A percentile compares a stretch with the other conserved stretches of the same genome.
Evolutionary conservation across 805 yeast species (phyloP).

Genomic region (Barnettozyma sp.): DNA sequence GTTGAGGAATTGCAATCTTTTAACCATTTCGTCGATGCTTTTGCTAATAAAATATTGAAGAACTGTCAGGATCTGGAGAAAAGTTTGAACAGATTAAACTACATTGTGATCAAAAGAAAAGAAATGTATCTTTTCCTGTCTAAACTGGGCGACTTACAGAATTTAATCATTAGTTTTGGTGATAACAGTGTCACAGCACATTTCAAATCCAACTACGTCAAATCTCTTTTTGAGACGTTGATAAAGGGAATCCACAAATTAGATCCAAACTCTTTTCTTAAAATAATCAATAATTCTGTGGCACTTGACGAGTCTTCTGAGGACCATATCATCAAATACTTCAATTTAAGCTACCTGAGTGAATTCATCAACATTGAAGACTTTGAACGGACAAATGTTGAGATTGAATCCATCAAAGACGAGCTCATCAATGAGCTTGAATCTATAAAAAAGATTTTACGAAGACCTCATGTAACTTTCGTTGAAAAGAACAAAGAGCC

Average conservation of each 20-base stretch:
- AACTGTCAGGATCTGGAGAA: slow-evolving; percentile 51
- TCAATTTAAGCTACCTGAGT: slow-evolving; percentile 29
- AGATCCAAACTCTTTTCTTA: slow-evolving; percentile 31
- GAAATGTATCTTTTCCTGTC: slow-evolving; percentile 52
- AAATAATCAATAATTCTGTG: slow-evolving; percentile 41
- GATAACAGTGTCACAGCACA: slow-evolving; percentile 21
- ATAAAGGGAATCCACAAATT: slow-evolving; percentile 28
- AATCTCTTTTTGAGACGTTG: slow-evolving; percentile 32
- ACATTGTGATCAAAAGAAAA: slow-evolving; percentile 49
- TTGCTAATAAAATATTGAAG: slow-evolving; percentile 27
- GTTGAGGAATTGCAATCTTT: slow-evolving; percentile 41
- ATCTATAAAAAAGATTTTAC: slow-evolving; percentile 37
- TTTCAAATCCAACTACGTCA: slow-evolving; percentile 30
- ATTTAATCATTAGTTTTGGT: slow-evolving; percentile 25
- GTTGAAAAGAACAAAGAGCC: slow-evolving; percentile 56
- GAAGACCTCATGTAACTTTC: slow-evolving; percentile 51
- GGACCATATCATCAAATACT: slow-evolving; percentile 39
- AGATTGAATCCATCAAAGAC: slow-evolving; percentile 37
- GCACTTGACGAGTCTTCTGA: slow-evolving; percentile 48
- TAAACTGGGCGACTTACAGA: slow-evolving; percentile 30
- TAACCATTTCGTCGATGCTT: slow-evolving; percentile 32
- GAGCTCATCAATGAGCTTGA: slow-evolving; percentile 48
- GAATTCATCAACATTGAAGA: slow-evolving; percentile 21
- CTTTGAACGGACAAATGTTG: slow-evolving; percentile 29
- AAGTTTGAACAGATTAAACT: slow-evolving; percentile 50